phyloP scores from a whole-genome alignment of 768 basidiomycete species.

The Phlebiopsis gigantea region DNA sequence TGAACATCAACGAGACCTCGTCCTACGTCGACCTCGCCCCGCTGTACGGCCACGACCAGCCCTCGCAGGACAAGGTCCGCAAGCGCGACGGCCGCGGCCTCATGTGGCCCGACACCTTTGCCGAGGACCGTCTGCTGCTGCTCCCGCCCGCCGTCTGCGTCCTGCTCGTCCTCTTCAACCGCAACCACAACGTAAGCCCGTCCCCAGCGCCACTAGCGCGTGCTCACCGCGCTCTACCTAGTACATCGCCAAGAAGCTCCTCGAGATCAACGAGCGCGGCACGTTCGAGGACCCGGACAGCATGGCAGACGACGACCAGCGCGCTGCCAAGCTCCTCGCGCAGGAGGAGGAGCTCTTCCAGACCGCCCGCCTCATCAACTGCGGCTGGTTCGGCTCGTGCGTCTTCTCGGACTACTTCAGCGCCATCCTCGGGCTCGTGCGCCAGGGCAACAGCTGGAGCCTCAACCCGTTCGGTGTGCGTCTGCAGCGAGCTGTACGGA shows the following conservation, averaged over 20 bases:
- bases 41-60: conserved; percentile 72
- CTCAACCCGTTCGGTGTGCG: conserved; percentile 66
- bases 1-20: conserved; percentile 76
- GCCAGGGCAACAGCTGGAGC: conserved; percentile 74
- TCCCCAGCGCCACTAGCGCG: not conserved
- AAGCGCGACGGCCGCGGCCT: conserved; percentile 58
- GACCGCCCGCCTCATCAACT: conserved; percentile 72
- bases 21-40: conserved; percentile 84
- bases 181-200: conserved; percentile 76
- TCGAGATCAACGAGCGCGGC: conserved; percentile 77
- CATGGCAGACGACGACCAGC: conserved; percentile 27
- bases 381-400: conserved; percentile 71
- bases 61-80: conserved; percentile 51
- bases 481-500: not conserved
- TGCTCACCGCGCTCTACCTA: conserved; percentile 24
- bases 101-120: conserved; percentile 67
- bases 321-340: conserved; percentile 28
- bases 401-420: conserved; percentile 86
- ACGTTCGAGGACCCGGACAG: conserved; percentile 52
- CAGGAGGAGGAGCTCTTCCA: conserved; percentile 68
- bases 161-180: conserved; percentile 78
- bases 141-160: conserved; percentile 75
- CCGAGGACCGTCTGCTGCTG: conserved; percentile 71
- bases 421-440: conserved; percentile 70
- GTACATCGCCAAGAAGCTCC: conserved; percentile 75